Evolutionary conservation across 768 basidiomycete species (phyloP).

Genomic region (Bullera alba): DNA sequence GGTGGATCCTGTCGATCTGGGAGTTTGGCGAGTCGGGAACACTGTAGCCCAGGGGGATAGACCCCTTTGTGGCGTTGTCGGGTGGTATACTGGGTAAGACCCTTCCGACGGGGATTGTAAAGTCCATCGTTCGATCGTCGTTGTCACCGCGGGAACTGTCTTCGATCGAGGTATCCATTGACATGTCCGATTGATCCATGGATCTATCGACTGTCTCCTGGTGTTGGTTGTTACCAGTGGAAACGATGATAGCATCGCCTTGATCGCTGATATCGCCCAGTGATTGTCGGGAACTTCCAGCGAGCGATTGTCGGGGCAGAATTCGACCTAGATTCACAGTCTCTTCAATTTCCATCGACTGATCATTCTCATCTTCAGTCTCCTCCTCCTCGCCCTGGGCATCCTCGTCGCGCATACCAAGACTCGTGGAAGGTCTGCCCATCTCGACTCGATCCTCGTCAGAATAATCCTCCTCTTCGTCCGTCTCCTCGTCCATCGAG

Average conservation of each 20-base stretch:
- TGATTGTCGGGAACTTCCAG: too few species aligned
- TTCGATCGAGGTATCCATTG: constrained; percentile 8
- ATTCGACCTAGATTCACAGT: constrained; percentile 37
- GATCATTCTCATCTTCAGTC: constrained; percentile 29
- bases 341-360: constrained; percentile 44
- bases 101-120: constrained; percentile 45
- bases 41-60: constrained; percentile 41
- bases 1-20: constrained; percentile 3
- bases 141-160: constrained; percentile 8
- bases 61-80: constrained; percentile 25
- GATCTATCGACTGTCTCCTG: too few species aligned
- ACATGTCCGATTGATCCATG: constrained; percentile 16
- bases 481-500: constrained; percentile 40
- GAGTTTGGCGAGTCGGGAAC: constrained; percentile 13
- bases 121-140: constrained; percentile 44
- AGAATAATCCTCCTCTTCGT: constrained; percentile 15
- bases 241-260: too few species aligned
- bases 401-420: constrained; percentile 6
- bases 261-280: too few species aligned
- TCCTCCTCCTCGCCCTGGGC: constrained; percentile 14
- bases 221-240: too few species aligned
- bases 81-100: constrained; percentile 41
- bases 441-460: neutral
- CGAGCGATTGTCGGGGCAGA: constrained; percentile 6
- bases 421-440: neutral